These are phyloP conservation scores for Scheffersomyces titani DNA, from an alignment of 1,139 yeast species.

Conservation along the genomic window DNA sequence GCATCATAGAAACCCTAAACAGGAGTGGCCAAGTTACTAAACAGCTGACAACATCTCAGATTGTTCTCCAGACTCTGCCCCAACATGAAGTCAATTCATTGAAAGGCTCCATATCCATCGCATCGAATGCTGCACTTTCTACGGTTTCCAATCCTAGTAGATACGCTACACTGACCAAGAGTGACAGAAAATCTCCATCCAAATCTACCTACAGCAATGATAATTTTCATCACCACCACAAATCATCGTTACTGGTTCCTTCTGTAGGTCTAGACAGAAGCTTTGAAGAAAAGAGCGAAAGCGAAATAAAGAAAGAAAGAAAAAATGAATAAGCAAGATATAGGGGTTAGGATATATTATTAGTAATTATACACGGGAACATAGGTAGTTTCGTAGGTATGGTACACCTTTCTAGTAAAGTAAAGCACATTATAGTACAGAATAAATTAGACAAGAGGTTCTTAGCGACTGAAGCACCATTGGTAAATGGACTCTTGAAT, in stretches of 20 bases:
- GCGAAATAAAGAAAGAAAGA: neutral
- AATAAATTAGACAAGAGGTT: neutral
- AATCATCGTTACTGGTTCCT: neutral
- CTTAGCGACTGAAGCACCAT: neutral
- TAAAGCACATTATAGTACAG: neutral
- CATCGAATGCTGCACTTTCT: conserved; percentile 7
- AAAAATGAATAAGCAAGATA: too few relatives aligned
- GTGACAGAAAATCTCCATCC: neutral
- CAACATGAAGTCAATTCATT: conserved; percentile 23
- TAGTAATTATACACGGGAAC: neutral
- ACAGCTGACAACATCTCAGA: neutral
- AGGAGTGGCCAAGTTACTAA: neutral
- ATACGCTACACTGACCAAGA: neutral
- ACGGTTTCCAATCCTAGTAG: neutral
- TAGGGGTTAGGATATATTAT: neutral
- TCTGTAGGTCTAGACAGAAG: neutral
- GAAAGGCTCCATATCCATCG: conserved; percentile 22
- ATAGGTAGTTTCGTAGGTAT: neutral
- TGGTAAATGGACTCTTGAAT: neutral
- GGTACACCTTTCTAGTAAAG: neutral
- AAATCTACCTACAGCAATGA: neutral
- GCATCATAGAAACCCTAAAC: neutral
- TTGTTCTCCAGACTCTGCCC: neutral
- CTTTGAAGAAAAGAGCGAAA: neutral
- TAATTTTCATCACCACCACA: neutral